phyloP scores from a whole-genome alignment of 2,329 filamentous ascomycete genomes.

The Ceratocystis alfenasii region DNA sequence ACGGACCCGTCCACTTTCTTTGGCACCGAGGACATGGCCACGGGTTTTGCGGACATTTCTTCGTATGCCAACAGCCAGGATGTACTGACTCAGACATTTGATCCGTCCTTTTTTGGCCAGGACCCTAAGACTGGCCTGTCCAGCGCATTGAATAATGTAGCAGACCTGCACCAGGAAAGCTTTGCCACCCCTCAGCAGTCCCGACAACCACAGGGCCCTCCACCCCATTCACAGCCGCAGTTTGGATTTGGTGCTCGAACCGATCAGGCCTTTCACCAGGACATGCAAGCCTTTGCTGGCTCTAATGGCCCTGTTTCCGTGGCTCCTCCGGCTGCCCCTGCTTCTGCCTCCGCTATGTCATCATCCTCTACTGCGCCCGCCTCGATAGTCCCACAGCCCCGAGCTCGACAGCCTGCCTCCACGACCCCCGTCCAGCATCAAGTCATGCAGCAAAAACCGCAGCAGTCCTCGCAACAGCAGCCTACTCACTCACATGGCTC shows the following conservation, averaged over 20 bases:
- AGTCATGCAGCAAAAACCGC: conserved; percentile 9
- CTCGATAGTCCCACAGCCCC: background rate
- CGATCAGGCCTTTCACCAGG: conserved; percentile 3
- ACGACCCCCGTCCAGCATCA: conserved; percentile 15
- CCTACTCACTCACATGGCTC: background rate
- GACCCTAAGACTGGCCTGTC: conserved; percentile 15
- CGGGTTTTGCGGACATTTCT: background rate
- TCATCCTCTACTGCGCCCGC: background rate
- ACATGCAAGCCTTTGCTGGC: conserved; percentile 13
- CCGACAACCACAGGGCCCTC: too few species aligned
- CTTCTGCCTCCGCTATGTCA: background rate
- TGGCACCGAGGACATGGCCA: background rate
- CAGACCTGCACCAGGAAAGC: conserved; percentile 13
- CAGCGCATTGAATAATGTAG: conserved; percentile 14
- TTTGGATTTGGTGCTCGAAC: conserved; percentile 7
- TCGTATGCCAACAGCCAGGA: background rate
- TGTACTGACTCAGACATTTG: conserved; percentile 10
- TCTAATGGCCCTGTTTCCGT: background rate
- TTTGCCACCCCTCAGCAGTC: conserved; percentile 10
- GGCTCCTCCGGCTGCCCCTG: background rate
- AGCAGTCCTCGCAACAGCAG: background rate
- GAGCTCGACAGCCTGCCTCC: background rate
- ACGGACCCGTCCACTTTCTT: background rate
- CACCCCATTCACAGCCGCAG: background rate
- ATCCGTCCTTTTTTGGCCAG: conserved; percentile 15